Percentiles rank a stretch among this genome's conserved stretches.
Conservation (phyloP, 2,329 filamentous ascomycete genomes). For the Epichloe hybrida region DNA sequence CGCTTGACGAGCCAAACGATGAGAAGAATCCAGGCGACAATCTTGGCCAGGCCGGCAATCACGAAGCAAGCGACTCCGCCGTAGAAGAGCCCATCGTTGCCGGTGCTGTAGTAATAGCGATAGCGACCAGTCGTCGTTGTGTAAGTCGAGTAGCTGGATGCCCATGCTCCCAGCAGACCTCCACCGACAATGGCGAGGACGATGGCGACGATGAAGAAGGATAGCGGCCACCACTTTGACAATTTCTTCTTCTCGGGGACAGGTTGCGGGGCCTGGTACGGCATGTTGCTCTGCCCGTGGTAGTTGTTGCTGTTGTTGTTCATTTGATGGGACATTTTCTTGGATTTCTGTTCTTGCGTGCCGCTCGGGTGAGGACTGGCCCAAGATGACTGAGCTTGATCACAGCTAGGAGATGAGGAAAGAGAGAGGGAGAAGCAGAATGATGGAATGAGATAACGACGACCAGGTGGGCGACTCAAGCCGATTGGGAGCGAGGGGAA, state of each 20-base stretch:
- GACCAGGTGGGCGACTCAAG: accelerated
- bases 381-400: too few species aligned
- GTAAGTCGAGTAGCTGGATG: not conserved
- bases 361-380: too few species aligned
- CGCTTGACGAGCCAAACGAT: not conserved
- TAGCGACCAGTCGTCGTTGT: not conserved
- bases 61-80: conserved; percentile 1
- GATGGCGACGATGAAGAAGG: not conserved
- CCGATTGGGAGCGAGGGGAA: too few species aligned
- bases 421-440: too few species aligned
- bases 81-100: not conserved
- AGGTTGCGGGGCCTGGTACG: not conserved
- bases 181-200: conserved; percentile 1
- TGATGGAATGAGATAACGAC: too few species aligned
- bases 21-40: conserved; percentile 2
- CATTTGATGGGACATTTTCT: not conserved
- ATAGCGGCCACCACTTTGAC: conserved; percentile 2
- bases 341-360: not conserved
- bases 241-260: not conserved
- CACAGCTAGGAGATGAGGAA: too few species aligned
- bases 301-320: not conserved
- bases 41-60: not conserved
- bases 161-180: conserved; percentile 2
- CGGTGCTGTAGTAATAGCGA: not conserved
- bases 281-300: not conserved